Conservation (phyloP, 2,329 filamentous ascomycete genomes). For the Boeremia exigua region DNA sequence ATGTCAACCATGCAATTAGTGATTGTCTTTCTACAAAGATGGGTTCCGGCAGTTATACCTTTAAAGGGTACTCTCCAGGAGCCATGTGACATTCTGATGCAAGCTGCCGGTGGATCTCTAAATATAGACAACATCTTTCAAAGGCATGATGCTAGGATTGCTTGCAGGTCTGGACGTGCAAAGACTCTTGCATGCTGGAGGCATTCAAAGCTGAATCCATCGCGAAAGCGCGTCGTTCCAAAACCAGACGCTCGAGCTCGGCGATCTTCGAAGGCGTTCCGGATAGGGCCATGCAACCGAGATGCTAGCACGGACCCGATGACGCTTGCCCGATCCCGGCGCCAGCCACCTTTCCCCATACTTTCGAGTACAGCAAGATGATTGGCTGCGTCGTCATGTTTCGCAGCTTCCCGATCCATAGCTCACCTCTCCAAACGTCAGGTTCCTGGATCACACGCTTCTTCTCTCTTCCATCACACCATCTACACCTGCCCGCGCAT, state of each 20-base stretch:
- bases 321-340: constrained; percentile 38
- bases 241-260: constrained; percentile 6
- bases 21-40: too few species aligned
- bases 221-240: constrained; percentile 3
- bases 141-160: too few species aligned
- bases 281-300: constrained; percentile 20
- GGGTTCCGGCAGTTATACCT: too few species aligned
- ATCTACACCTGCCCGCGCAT: constrained; percentile 31
- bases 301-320: constrained; percentile 33
- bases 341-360: constrained; percentile 38
- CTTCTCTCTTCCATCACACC: constrained; percentile 31
- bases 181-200: too few species aligned
- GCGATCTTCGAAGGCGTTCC: constrained; percentile 5
- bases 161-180: too few species aligned
- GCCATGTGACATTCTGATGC: too few species aligned
- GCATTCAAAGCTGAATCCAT: background rate
- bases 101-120: too few species aligned
- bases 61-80: too few species aligned
- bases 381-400: constrained; percentile 29
- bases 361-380: constrained; percentile 35
- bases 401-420: constrained; percentile 42
- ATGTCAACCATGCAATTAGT: too few species aligned
- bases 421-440: constrained; percentile 28
- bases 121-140: too few species aligned
- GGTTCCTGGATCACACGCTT: constrained; percentile 24